Base-by-base conservation (phyloP, 805 yeast species). In the Myxozyma melibiosi region DNA sequence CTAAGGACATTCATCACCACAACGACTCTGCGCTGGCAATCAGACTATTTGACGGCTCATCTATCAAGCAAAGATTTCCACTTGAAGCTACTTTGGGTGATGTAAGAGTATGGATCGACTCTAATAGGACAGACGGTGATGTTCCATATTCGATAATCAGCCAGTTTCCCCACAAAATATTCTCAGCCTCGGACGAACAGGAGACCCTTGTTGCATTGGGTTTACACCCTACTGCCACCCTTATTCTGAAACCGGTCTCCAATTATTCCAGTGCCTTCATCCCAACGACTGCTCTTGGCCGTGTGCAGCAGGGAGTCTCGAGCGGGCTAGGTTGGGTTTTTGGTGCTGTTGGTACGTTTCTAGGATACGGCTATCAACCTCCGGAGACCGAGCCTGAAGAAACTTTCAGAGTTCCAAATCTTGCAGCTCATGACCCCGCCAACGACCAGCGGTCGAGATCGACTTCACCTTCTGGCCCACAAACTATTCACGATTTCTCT, bases 141-240 rank as follows among this genome's bases (percentile, higher is more conserved):
- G 70, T 68, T 4, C 80, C 84, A 1, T 80, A 80, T 47, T 76
- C 77, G 55, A 83, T 84, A 53, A 76, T 72, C 54, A 78, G 79
- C 50, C 76, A 78, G 3, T 75, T 82, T 44, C 91, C 89, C 20
- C 79, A 87, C 55, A 77, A 81, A 4, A 80, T 85, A 0, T 90
- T 85, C 58, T 73, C 83, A 1, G 79, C 78, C 3, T 79, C 82
- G 0, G 86, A 85, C 48, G 92, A 90, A 64, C 76, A 77, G 54
- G 72, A 72, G 57, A 72, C 83, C 2, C 73, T 90, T 37, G 68
- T 68, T 25, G 78, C 75, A 2, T 73, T 90, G 53, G 83, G 82
- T 22, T 73, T 90, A 50, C 77, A 81, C 14, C 91, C 92, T 1
- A 76, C 95, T 55, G 84, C 95, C 9, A 88, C 86, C 0, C 70